These are phyloP conservation scores for Acanthochlamys bracteata DNA, from an alignment of 106 monocot genomes.

Conservation along the genomic window DNA sequence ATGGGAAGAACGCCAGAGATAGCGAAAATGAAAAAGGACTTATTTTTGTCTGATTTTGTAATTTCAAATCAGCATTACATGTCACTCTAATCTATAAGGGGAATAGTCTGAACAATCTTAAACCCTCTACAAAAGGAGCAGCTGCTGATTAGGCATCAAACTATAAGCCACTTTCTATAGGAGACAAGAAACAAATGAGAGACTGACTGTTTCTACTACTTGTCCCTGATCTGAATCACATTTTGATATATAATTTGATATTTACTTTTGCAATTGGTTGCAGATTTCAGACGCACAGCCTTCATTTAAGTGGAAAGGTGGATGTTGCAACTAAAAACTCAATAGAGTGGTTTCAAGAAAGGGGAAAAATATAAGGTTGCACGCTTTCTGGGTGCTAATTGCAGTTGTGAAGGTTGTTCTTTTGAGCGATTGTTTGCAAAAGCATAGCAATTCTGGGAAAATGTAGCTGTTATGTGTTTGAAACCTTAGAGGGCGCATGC, in stretches of 20 bases:
- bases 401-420: background rate
- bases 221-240: background rate
- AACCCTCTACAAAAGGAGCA: conserved; percentile 1
- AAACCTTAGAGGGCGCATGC: no score
- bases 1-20: background rate
- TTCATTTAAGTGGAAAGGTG: conserved; percentile 25
- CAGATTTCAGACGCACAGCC: background rate
- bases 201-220: background rate
- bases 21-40: background rate
- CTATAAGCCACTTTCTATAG: background rate
- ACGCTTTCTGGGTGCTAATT: background rate
- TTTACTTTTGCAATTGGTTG: background rate
- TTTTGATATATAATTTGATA: background rate
- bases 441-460: no score
- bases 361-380: conserved; percentile 21
- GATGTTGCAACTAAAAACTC: conserved; percentile 26
- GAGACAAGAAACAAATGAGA: conserved; percentile 14
- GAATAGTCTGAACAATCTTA: conserved; percentile 21
- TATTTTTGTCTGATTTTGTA: background rate
- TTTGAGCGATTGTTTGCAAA: background rate
- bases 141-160: background rate
- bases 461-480: no score
- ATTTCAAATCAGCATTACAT: conserved; percentile 25
- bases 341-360: conserved; percentile 2
- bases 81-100: conserved; percentile 17